Evolutionary conservation across 139 green algal species (phyloP), one percentile per base, ranked within the genome.

Genomic region (Trebouxia sp.): DNA sequence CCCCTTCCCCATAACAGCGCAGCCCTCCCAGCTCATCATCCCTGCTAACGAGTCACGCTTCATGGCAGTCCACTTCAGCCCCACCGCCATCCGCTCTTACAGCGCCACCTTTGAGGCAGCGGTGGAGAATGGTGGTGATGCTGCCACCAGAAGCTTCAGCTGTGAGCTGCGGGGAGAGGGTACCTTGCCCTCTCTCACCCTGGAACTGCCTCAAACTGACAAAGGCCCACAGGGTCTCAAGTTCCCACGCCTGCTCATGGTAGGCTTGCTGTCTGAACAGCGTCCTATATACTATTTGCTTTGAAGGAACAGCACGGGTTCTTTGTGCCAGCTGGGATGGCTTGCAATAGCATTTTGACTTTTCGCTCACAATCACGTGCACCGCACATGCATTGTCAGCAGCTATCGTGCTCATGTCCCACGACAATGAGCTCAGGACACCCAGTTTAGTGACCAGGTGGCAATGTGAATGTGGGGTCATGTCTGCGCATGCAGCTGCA

Each of bases 111-210:
- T 97, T n/a, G 87, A 94, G 66, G 91, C 91, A 0, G 47, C 65
- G 30, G 93, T 95, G 74, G 87, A 92, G 70, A 85, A 88, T 50
- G 92, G 88, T 32, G 76, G 65, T 24, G 88, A 95, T 82, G 83
- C 91, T 32, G 74, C 78, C 35, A 95, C 93, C 38, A 88, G 84
- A 72, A 50, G 41, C n/a, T 94, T 96, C 74, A 81, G 51, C 14
- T 96, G 90, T 70, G 88, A 94, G 76, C 42, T 97, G 22, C 80
- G 85, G 17, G 93, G 92, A 24, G 92, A 95, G 84, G 92, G 93
- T 50, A 91, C 84, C 14, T 88, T 96, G 65, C 92, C 92, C 14
- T 90, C 89, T n/a, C 70, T 96, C 14, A 86, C 76, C 4, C 45
- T 95, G 38, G 81, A 89, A 83, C 82, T 86, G 65, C 70, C 80